Percentiles rank a stretch among this genome's conserved stretches.
Conservation (phyloP, 495 filamentous ascomycete species). For the Neurospora sp. region DNA sequence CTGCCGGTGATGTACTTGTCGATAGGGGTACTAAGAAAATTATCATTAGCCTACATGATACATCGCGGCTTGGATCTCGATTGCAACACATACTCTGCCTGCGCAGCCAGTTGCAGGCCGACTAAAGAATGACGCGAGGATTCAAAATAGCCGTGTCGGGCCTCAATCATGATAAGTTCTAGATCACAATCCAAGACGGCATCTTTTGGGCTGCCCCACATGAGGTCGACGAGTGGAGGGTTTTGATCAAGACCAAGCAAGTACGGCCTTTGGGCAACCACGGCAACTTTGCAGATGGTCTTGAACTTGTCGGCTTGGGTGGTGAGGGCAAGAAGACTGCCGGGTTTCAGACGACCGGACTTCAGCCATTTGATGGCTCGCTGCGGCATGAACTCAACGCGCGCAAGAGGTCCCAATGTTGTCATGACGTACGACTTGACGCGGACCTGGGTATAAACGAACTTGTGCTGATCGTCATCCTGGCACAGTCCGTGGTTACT, state of each 20-base stretch:
- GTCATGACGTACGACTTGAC: slow-evolving; percentile 55
- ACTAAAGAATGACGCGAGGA: slow-evolving; percentile 59
- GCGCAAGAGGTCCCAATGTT: slow-evolving; percentile 50
- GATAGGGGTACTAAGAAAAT: slow-evolving; percentile 9
- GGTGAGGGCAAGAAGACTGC: slow-evolving; percentile 61
- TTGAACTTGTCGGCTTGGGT: slow-evolving; percentile 54
- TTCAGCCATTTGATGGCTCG: slow-evolving; percentile 68
- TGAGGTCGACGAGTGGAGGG: slow-evolving; percentile 67
- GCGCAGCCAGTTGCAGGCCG: slow-evolving; percentile 61
- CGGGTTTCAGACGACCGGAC: slow-evolving; percentile 60
- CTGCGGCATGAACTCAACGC: slow-evolving; percentile 60
- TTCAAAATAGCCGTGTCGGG: slow-evolving; percentile 63
- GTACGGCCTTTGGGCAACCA: slow-evolving; percentile 62
- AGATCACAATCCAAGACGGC: slow-evolving; percentile 55
- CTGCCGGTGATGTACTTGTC: slow-evolving; percentile 34
- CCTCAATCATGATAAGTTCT: slow-evolving; percentile 73
- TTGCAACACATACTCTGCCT: slow-evolving; percentile 41
- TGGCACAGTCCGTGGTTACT: background rate
- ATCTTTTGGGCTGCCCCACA: slow-evolving; percentile 54
- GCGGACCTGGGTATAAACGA: slow-evolving; percentile 70
- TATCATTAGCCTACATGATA: background rate
- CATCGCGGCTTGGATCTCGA: background rate
- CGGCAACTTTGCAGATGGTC: slow-evolving; percentile 57
- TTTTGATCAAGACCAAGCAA: slow-evolving; percentile 45
- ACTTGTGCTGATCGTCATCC: slow-evolving; percentile 43